These are phyloP conservation scores for Candida manassasensis DNA, from an alignment of 805 yeast species.

Conservation along the genomic window DNA sequence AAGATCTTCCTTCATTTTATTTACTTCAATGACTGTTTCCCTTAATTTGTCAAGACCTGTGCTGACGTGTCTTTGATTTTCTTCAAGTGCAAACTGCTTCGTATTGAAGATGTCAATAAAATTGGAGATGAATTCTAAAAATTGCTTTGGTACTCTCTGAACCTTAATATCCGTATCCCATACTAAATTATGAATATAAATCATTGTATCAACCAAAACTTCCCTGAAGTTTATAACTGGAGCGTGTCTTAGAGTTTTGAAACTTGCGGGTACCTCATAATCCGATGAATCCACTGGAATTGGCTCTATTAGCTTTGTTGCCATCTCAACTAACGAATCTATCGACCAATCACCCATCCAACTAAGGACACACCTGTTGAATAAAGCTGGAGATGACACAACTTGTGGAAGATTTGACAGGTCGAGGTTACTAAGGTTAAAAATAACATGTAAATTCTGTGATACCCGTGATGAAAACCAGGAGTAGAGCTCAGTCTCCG, in stretches of 20 bases:
- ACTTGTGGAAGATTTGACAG: conserved; percentile 24
- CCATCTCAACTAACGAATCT: conserved; percentile 47
- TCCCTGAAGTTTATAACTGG: conserved; percentile 30
- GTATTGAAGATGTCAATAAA: conserved; percentile 40
- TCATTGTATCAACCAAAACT: conserved; percentile 42
- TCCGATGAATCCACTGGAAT: conserved; percentile 52
- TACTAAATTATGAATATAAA: conserved; percentile 40
- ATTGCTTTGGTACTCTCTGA: conserved; percentile 48
- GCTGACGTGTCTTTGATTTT: conserved; percentile 64
- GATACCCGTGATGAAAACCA: conserved; percentile 75
- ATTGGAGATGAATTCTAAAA: conserved; percentile 44
- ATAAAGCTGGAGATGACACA: conserved; percentile 79
- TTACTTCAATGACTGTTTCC: conserved; percentile 73
- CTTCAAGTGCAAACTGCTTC: conserved; percentile 50
- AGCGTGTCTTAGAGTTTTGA: conserved; percentile 8
- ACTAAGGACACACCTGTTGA: conserved; percentile 81
- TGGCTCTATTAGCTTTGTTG: conserved; percentile 32
- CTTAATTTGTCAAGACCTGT: conserved; percentile 69
- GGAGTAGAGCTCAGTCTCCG: conserved; percentile 61
- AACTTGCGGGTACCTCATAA: conserved; percentile 29
- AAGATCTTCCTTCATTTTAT: conserved; percentile 50
- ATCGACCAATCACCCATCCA: conserved; percentile 86
- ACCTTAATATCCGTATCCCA: conserved; percentile 10
- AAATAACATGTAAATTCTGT: conserved; percentile 73
- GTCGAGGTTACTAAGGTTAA: conserved; percentile 55